A percentile compares a stretch with the other conserved stretches of the same genome.
Conservation (phyloP, 1,284 basidiomycete species). For the Macrocybe sp. region DNA sequence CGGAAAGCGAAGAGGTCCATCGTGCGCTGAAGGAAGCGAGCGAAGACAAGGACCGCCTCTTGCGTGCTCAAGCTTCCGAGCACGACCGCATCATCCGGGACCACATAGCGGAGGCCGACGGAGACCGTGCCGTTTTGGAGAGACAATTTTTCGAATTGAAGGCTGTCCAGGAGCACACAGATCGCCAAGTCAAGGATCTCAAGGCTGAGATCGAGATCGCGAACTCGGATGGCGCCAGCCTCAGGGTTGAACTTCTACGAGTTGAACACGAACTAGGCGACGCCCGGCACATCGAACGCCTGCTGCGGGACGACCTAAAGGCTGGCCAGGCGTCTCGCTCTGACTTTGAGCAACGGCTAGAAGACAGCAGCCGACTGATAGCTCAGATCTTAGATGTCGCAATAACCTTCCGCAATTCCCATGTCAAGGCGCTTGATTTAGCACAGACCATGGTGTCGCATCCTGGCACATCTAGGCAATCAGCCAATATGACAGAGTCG, state of each 20-base stretch:
- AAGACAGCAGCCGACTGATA: conserved; percentile 54
- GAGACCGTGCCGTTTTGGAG: conserved; percentile 85
- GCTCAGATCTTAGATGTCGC: conserved; percentile 74
- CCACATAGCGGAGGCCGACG: conserved; percentile 87
- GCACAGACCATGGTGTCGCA: conserved; percentile 59
- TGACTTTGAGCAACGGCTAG: conserved; percentile 61
- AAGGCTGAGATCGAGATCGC: conserved; percentile 53
- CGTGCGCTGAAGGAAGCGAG: conserved; percentile 62
- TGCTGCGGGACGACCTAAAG: conserved; percentile 59
- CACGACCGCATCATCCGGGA: conserved; percentile 83
- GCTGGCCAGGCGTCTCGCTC: conserved; percentile 57
- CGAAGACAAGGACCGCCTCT: conserved; percentile 69
- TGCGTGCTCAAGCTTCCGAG: conserved; percentile 71
- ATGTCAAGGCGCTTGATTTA: conserved; percentile 63
- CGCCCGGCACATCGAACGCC: conserved; percentile 53
- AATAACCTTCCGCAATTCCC: conserved; percentile 66
- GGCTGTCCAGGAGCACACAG: conserved; percentile 53
- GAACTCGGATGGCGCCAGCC: conserved; percentile 57
- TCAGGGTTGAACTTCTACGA: conserved; percentile 69
- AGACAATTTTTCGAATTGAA: conserved; percentile 79
- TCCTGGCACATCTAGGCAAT: conserved; percentile 40
- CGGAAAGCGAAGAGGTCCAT: conserved; percentile 65
- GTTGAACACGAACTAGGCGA: conserved; percentile 64
- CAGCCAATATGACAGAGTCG: conserved; percentile 38
- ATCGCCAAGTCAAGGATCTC: conserved; percentile 57